Evolutionary conservation across 2,329 filamentous ascomycete species (phyloP), one percentile per base, ranked within the genome.

Genomic region (Aspergillus uvarum): DNA sequence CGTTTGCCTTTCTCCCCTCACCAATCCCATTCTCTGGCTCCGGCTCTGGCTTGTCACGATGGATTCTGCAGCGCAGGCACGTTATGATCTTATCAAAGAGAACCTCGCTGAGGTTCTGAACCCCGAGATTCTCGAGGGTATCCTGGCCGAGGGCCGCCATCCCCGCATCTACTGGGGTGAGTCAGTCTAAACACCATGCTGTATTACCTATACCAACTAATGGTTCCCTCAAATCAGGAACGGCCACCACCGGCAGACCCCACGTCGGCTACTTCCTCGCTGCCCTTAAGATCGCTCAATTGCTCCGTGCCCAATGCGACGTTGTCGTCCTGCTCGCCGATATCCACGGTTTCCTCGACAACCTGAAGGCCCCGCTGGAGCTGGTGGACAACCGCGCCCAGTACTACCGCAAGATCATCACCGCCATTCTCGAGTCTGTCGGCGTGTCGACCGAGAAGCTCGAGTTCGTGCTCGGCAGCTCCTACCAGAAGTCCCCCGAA

Each of bases 211-310:
- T 5, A 22, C 44, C 16, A 32, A 50, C 51, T 51, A 51, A 59
- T 24, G 38, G 22, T 52, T 51, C 44, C n/a, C 32, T n/a, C 14
- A 7, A 52, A 29, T 19, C 51, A 66, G 69, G 64, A 47, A 94
- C 89, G 44, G 90, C 91, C 19, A 92, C 91, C 16, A 96, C 92
- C 0, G 92, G 92, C n/a, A 84, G 88, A 61, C 92, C 92, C 57
- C 93, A 97, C 76, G 90, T 87, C 74, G 93, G 91, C 67, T 96
- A 96, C 83, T 91, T 96, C 32, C 51, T 95, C 10, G 89, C 92
- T 5, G 89, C 90, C 68, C 86, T 96, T 72, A 97, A 97, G 78
- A 89, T 97, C 63, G 92, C 92, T 44, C 89, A 97, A 74, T 87
- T 96, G 70, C 86, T 97, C 35, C 84, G 86, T 38, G 92, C 94